These are phyloP conservation scores for Triticum turgidum DNA, from an alignment of 176 grass and related monocot species.

Conservation along the genomic window DNA sequence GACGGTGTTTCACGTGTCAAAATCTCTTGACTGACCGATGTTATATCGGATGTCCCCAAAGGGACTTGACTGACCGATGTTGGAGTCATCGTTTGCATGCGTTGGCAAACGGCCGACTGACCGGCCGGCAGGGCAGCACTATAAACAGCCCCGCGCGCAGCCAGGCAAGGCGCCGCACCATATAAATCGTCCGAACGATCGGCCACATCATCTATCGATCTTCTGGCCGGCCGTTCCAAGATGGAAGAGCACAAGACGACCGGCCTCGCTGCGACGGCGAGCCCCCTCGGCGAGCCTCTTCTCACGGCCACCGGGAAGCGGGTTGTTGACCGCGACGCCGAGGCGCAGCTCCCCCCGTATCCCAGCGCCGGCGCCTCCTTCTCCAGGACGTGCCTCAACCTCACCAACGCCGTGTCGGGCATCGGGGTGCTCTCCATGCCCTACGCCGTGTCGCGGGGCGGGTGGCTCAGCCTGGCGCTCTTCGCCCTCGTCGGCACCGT, in stretches of 20 bases:
- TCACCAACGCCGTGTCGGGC: slow-evolving; percentile 5
- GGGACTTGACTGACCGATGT: no score
- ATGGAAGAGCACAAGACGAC: not conserved
- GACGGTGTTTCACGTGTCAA: no score
- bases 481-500: not conserved
- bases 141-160: no score
- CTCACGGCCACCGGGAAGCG: not conserved
- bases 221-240: not conserved
- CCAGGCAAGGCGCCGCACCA: no score
- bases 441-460: not conserved
- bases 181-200: not conserved
- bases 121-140: no score
- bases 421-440: not conserved
- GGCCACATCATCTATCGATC: no score
- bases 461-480: slow-evolving; percentile 12
- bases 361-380: not conserved
- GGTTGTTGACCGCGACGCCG: not conserved
- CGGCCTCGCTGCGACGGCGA: not conserved
- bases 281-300: not conserved
- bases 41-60: no score
- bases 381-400: slow-evolving; percentile 7
- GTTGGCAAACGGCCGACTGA: no score
- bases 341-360: not conserved
- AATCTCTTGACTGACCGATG: no score
- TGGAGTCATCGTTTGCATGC: no score